These are phyloP conservation scores for Auriculariales sp. DNA, from an alignment of 768 basidiomycete species.

Conservation along the genomic window DNA sequence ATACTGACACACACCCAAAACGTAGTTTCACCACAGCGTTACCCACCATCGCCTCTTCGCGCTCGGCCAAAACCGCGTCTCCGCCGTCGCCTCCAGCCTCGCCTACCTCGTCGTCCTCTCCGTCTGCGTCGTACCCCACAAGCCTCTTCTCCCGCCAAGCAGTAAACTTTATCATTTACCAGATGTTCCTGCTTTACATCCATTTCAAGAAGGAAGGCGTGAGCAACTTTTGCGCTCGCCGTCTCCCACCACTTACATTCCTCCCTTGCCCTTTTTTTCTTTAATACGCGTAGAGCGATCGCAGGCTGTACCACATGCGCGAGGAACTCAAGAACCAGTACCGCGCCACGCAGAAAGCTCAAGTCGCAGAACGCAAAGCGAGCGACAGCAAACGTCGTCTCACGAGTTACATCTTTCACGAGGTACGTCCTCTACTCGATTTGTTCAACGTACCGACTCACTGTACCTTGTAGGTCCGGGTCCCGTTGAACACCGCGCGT, in stretches of 20 bases:
- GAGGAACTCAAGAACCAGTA: constrained; percentile 41
- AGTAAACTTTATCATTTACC: constrained; percentile 4
- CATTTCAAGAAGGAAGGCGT: constrained; percentile 7
- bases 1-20: background rate
- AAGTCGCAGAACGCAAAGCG: constrained; percentile 46
- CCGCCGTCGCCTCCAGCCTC: background rate
- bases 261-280: background rate
- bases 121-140: background rate
- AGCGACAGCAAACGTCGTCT: constrained; percentile 72
- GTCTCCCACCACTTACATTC: background rate
- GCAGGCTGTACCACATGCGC: constrained; percentile 33
- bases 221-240: background rate
- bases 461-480: constrained; percentile 35
- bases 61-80: background rate
- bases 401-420: constrained; percentile 26
- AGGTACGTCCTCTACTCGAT: constrained; percentile 16
- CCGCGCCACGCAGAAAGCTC: constrained; percentile 45
- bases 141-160: background rate
- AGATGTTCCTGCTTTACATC: constrained; percentile 5
- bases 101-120: background rate
- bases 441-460: background rate
- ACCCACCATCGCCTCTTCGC: constrained; percentile 1
- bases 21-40: background rate
- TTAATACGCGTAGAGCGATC: constrained; percentile 19
- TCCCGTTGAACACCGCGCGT: constrained; percentile 66